Evolutionary conservation across 192 early-diverging fungal genomes (phyloP), one percentile per base, ranked within the genome.

Genomic region (Linnemannia elongata): DNA sequence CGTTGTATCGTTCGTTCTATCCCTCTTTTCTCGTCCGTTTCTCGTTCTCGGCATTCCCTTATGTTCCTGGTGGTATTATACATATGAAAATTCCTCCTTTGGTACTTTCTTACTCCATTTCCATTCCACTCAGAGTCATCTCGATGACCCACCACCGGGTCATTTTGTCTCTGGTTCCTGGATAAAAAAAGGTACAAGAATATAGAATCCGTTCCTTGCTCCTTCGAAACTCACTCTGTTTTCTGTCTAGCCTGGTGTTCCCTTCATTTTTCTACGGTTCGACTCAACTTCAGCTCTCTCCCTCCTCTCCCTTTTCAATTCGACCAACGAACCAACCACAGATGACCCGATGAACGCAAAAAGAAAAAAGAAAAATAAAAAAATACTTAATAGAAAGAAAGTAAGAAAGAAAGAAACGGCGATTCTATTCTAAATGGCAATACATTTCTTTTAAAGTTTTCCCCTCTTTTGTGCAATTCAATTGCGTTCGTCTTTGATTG

Each of bases 111-210:
- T 52, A 4, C 20, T 52, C 49, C 18, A 17, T 20, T 20, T 22
- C 49, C 49, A 52, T 52, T 52, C 44, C 44, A 12, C 1, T 15
- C 18, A 20, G 49, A 52, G 49, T 18, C 15, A 52, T 52, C 49
- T 52, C 18, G 18, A 52, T 52, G 49, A 52, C 18, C 49, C 49
- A 52, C 49, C 20, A 22, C 49, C 49, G 49, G 18, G 18, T 18
- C 49, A 52, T 33, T 33, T 66, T 66, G 60, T 66, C 60, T 66
- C 60, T 66, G n/a, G 60, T 66, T 66, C 60, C 60, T 66, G 60
- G 60, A 66, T 66, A 66, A 66, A 33, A 66, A 66, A 66, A 66
- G 60, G 30, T 66, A 66, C 60, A 27, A 66, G 12, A 66, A 27
- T 27, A n/a, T 5, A n/a, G 55, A 60, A 8, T 9, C 44, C 15